Evolutionary conservation across 371 early-diverging fungal genomes (phyloP), one percentile per base, ranked within the genome.

Genomic region (Mucor ambiguus): DNA sequence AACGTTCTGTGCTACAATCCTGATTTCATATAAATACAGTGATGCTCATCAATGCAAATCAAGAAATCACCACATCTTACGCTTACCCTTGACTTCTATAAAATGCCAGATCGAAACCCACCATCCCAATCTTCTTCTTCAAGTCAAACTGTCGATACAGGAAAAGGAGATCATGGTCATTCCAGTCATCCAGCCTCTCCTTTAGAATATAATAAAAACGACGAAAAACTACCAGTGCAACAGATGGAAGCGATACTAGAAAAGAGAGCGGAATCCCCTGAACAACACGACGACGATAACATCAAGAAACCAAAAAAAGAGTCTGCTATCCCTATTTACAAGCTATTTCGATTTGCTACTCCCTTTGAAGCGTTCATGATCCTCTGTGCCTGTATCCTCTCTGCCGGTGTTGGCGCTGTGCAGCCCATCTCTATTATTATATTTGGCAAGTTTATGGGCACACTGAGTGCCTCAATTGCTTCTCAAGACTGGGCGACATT

Each of bases 321-420:
- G 76, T 85, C 59, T 55, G 68, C 68, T 6, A 80, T 90, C 3
- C 67, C 89, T 3, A 75, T 85, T 52, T 33, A 75, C 12, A 69
- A 81, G 69, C 78, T 93, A 30, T 92, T 86, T 67, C 83, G 89
- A 48, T 93, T 89, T 67, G 89, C 93, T 2, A 86, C 87, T 12
- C 32, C 70, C 0, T 49, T 60, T 2, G 95, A 95, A 75, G 67
- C 68, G 57, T 1, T 82, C 3, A 79, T 90, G 43, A 83, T 93
- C 61, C 3, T 59, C 5, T 63, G 63, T 49, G 66, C 75, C 22
- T 11, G 30, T 5, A n/a, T 71, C 20, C 57, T 68, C 24, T 71
- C 75, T 7, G 61, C 67, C 18, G 68, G 70, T 63, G 68, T 68
- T 43, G 76, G 76, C 38, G 73, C 73, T 30, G 48, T 73, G 43